Base-by-base conservation (phyloP, 345 rosid species). In the Gossypium anomalum region DNA sequence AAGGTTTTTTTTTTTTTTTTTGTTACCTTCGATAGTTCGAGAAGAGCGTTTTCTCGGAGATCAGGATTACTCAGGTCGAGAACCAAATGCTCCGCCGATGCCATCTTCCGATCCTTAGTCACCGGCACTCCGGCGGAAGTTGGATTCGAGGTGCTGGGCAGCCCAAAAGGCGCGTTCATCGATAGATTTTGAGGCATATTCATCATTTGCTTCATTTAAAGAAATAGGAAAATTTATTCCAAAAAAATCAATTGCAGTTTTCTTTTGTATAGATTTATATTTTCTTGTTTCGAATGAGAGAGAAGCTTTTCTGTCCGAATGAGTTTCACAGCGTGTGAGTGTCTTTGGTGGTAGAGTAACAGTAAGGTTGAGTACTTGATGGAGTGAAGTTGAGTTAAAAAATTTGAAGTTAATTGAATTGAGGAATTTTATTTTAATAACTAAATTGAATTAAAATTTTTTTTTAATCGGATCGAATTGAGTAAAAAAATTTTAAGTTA, bases 61-160 rank as follows among this genome's bases (percentile, higher is more conserved):
- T 93, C 98, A 2, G 97, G 98, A 76, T 89, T 91, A 82, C 96
- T 87, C 48, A 93, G 94, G 70, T 95, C 97, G 78, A 93, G 97
- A 2, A 93, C 98, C 84, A 95, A 81, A 38, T 95, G 91, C 81
- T 95, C 97, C 1, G 93, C 99, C 6, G 98, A 87, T 17, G 92
- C 93, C 97, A 91, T 83, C 62, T 90, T 95, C 72, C 94, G 86
- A 81, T 93, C 99, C 83, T 90, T 91, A 81, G 77, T 88, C 3
- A 85, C 85, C 83, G 88, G 85, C 45, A 88, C 82, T 45, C 85
- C 85, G 23, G 71, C 60, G 47, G 75, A 70, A 65, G 63, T 43
- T 2, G 81, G 78, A 49, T 51, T 70, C 17, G 83, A 78, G 9
- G 78, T 44, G 52, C 57, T 41, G 9, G 95, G 88, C 7, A 83